These are phyloP conservation scores for Odonthalia washingtoniensis DNA, from an alignment of 31 red algal species.

Conservation along the genomic window DNA sequence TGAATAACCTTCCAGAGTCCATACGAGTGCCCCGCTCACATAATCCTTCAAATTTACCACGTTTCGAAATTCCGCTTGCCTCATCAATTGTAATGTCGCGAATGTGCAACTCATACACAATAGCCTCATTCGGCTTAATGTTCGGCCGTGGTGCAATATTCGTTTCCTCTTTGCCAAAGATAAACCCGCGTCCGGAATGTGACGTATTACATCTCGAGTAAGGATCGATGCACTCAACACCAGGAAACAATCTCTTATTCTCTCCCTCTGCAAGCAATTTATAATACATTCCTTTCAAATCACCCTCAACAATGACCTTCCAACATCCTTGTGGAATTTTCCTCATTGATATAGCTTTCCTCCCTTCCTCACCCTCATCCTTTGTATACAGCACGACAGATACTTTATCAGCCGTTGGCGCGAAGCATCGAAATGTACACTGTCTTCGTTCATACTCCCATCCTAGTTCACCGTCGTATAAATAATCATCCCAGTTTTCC, in stretches of 20 bases:
- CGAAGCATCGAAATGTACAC: conserved; percentile 79
- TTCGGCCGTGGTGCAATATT: conserved; percentile 50
- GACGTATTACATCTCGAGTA: conserved; percentile 87
- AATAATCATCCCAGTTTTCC: conserved; percentile 75
- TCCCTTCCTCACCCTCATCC: conserved; percentile 49
- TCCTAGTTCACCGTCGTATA: conserved; percentile 75
- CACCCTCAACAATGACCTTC: conserved; percentile 64
- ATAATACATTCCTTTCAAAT: conserved; percentile 85
- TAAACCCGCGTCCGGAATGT: conserved; percentile 78
- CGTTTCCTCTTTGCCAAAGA: conserved; percentile 69
- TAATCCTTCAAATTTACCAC: conserved; percentile 89
- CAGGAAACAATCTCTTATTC: conserved; percentile 79
- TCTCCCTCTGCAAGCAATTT: conserved; percentile 75
- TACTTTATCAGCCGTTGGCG: conserved; percentile 72
- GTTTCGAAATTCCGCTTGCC: conserved; percentile 41
- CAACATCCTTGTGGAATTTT: conserved; percentile 87
- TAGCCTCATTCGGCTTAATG: conserved; percentile 39
- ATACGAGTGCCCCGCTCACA: conserved; percentile 57
- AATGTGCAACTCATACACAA: conserved; percentile 91
- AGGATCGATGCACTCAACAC: conserved; percentile 86
- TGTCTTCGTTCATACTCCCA: conserved; percentile 55
- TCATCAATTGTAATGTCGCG: conserved; percentile 85
- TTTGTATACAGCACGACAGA: conserved; percentile 69
- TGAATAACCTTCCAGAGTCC: too few species aligned
- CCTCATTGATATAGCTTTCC: conserved; percentile 72